These are phyloP conservation scores for Venturiaceae sp. DNA, from an alignment of 2,329 filamentous ascomycete species.

Conservation along the genomic window DNA sequence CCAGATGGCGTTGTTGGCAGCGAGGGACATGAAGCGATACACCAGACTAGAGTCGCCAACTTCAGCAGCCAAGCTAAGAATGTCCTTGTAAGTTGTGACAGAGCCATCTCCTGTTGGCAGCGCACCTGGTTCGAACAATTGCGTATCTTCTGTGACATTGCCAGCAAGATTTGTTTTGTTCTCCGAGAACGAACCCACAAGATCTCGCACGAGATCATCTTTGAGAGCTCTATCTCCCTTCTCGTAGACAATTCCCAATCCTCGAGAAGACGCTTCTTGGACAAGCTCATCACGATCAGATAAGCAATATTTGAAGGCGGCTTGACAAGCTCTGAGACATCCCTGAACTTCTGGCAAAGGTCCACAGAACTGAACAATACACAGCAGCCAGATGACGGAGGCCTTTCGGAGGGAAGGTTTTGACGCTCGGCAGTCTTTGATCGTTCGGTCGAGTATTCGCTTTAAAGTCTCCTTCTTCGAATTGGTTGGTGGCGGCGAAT, in stretches of 20 bases:
- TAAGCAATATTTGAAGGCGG: conserved; percentile 78
- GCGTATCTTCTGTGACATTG: conserved; percentile 82
- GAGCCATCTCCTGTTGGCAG: conserved; percentile 85
- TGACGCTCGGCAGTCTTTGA: conserved; percentile 68
- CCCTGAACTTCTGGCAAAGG: conserved; percentile 65
- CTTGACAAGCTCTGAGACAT: conserved; percentile 68
- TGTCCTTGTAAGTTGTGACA: conserved; percentile 94
- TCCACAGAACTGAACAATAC: conserved; percentile 81
- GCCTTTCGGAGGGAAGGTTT: conserved; percentile 88
- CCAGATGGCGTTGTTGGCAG: conserved; percentile 94
- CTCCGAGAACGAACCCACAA: conserved; percentile 77
- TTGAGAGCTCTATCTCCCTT: conserved; percentile 75
- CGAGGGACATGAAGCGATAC: conserved; percentile 97
- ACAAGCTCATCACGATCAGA: conserved; percentile 87
- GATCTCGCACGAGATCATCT: conserved; percentile 73
- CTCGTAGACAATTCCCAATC: conserved; percentile 87
- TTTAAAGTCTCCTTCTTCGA: conserved; percentile 25
- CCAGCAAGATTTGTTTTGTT: conserved; percentile 57
- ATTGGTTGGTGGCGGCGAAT: neutral
- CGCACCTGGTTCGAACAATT: conserved; percentile 85
- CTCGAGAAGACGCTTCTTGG: conserved; percentile 88
- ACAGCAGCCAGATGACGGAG: conserved; percentile 91
- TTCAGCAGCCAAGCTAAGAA: conserved; percentile 89
- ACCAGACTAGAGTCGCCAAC: conserved; percentile 94
- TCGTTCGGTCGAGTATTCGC: conserved; percentile 58